Evolutionary conservation across 495 filamentous ascomycete genomes (phyloP).

Genomic region (Penicillium pulvis): DNA sequence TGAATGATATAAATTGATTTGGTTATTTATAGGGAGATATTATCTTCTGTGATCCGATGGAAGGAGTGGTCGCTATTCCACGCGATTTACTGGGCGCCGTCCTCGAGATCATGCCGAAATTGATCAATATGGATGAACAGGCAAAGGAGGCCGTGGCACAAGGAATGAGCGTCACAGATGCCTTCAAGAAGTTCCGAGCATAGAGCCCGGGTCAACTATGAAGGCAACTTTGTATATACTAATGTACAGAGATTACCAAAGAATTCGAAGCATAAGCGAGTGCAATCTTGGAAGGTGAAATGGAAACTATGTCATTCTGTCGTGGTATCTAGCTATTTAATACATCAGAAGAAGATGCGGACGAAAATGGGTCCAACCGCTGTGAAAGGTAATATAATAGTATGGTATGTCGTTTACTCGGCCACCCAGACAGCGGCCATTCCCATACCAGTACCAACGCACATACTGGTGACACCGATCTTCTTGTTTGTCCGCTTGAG

Average conservation of each 20-base stretch:
- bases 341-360: constrained; percentile 27
- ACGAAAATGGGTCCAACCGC: constrained; percentile 28
- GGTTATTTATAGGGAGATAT: constrained; percentile 54
- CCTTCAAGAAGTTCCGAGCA: constrained; percentile 50
- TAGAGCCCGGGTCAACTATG: not conserved
- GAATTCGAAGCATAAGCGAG: not conserved
- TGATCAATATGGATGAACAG: constrained; percentile 61
- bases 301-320: constrained; percentile 25
- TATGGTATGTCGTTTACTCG: constrained; percentile 57
- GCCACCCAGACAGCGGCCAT: constrained; percentile 95
- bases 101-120: constrained; percentile 52
- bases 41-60: constrained; percentile 60
- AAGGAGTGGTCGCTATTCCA: constrained; percentile 67
- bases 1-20: not conserved
- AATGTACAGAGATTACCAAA: not conserved
- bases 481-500: constrained; percentile 76
- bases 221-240: not conserved
- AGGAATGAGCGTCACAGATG: constrained; percentile 58
- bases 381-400: constrained; percentile 29
- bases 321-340: constrained; percentile 35
- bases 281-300: not conserved
- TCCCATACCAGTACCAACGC: constrained; percentile 94
- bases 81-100: constrained; percentile 49
- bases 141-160: constrained; percentile 60
- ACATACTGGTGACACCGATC: constrained; percentile 95